These are phyloP conservation scores for Myriosclerotinia duriaeana DNA, from an alignment of 2,329 filamentous ascomycete species.

Conservation along the genomic window DNA sequence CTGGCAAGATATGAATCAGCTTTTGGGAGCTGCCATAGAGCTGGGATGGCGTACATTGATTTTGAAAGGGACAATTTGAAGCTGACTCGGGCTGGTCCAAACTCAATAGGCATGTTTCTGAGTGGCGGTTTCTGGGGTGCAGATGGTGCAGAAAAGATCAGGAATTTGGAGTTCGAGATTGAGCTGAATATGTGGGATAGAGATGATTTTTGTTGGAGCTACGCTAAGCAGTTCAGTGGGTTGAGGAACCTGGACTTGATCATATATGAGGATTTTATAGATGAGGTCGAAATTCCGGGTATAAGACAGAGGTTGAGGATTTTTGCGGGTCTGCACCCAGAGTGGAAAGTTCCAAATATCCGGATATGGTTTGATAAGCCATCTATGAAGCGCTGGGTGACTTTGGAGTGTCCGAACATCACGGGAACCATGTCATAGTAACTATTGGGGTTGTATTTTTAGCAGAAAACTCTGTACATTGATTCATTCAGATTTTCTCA, in stretches of 20 bases:
- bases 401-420: background rate
- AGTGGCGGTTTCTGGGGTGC: conserved; percentile 27
- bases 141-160: conserved; percentile 28
- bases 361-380: background rate
- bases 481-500: too few relatives aligned
- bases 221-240: background rate
- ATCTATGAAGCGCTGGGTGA: too few relatives aligned
- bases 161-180: conserved; percentile 28
- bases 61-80: conserved; percentile 29
- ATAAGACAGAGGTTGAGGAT: background rate
- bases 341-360: background rate
- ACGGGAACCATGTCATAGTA: background rate
- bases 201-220: background rate
- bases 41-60: conserved; percentile 31
- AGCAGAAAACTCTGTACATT: background rate
- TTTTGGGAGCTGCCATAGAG: conserved; percentile 25
- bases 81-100: conserved; percentile 21
- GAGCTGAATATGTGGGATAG: background rate
- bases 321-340: background rate
- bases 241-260: background rate
- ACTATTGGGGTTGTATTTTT: background rate
- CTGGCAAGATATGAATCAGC: conserved; percentile 28
- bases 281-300: background rate
- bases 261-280: background rate
- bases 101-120: conserved; percentile 30